phyloP scores from a whole-genome alignment of 176 grass and related monocot genomes.

The Phoenix roebelenii region DNA sequence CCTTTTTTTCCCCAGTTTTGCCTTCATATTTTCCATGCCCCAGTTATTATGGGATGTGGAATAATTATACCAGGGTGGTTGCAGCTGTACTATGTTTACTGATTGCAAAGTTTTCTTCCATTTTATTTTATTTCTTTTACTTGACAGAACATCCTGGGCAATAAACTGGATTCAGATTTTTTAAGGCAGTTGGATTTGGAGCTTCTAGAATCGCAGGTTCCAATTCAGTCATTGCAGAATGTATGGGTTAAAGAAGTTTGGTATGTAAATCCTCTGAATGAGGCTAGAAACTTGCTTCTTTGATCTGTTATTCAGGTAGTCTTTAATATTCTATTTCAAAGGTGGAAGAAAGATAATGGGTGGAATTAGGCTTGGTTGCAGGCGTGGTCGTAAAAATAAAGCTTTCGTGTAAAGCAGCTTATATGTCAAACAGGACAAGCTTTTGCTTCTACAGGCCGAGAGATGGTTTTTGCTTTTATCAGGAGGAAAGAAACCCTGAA shows the following conservation, averaged over 20 bases:
- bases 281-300: slow-evolving; percentile 41
- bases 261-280: slow-evolving; percentile 57
- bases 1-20: not conserved
- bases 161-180: slow-evolving; percentile 24
- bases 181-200: slow-evolving; percentile 24
- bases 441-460: too few species aligned
- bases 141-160: slow-evolving; percentile 48
- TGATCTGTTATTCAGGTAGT: slow-evolving; percentile 29
- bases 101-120: slow-evolving; percentile 11
- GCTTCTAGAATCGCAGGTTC: slow-evolving; percentile 22
- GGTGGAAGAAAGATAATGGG: too few species aligned
- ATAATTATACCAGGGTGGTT: not conserved
- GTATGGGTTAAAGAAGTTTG: slow-evolving; percentile 56
- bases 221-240: slow-evolving; percentile 32
- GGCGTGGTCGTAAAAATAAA: too few species aligned
- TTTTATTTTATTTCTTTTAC: slow-evolving; percentile 9
- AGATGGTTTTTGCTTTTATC: too few species aligned
- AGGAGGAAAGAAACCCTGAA: too few species aligned
- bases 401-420: too few species aligned
- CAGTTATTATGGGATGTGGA: not conserved
- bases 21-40: not conserved
- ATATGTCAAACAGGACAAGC: too few species aligned
- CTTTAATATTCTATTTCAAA: too few species aligned
- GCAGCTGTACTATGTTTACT: not conserved
- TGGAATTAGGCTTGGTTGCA: too few species aligned